Percentiles rank a stretch among this genome's conserved stretches.
phyloP scores from a whole-genome alignment of 371 early-diverging fungal species.

The Mucor racemosus region DNA sequence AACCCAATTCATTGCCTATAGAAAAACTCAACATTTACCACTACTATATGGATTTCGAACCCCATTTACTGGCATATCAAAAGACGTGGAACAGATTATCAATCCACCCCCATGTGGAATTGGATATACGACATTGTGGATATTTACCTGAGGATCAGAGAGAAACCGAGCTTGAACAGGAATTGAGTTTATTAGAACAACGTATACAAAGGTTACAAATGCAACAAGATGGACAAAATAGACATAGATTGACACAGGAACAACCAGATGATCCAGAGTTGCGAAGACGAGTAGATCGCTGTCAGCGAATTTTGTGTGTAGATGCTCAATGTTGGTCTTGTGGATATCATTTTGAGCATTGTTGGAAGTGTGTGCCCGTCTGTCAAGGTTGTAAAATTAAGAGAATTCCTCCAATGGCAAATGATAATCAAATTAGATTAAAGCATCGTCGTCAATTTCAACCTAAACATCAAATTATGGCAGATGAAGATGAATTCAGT shows the following conservation, averaged over 20 bases:
- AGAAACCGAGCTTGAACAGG: constrained; percentile 16
- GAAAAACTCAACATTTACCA: constrained; percentile 42
- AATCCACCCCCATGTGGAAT: constrained; percentile 27
- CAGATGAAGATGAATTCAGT: constrained; percentile 36
- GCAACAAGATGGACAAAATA: background rate
- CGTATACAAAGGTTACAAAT: constrained; percentile 15
- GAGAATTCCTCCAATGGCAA: constrained; percentile 44
- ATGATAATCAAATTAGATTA: constrained; percentile 30
- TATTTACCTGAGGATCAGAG: constrained; percentile 22
- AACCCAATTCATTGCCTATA: constrained; percentile 29
- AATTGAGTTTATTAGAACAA: constrained; percentile 21
- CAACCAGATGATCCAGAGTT: background rate
- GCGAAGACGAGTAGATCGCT: constrained; percentile 4
- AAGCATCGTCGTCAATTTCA: constrained; percentile 9
- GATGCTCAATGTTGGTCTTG: constrained; percentile 42
- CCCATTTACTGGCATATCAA: constrained; percentile 36
- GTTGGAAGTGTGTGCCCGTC: constrained; percentile 36
- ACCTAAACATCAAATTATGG: background rate
- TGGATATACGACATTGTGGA: constrained; percentile 40
- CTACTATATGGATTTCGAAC: constrained; percentile 42
- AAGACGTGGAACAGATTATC: constrained; percentile 42
- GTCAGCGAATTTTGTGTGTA: constrained; percentile 29
- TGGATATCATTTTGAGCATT: constrained; percentile 29
- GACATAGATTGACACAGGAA: background rate
- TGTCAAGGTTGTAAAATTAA: constrained; percentile 37